Evolutionary conservation across 2,329 filamentous ascomycete genomes (phyloP), one percentile per base, ranked within the genome.

Genomic region (Magnaporthales sp.): DNA sequence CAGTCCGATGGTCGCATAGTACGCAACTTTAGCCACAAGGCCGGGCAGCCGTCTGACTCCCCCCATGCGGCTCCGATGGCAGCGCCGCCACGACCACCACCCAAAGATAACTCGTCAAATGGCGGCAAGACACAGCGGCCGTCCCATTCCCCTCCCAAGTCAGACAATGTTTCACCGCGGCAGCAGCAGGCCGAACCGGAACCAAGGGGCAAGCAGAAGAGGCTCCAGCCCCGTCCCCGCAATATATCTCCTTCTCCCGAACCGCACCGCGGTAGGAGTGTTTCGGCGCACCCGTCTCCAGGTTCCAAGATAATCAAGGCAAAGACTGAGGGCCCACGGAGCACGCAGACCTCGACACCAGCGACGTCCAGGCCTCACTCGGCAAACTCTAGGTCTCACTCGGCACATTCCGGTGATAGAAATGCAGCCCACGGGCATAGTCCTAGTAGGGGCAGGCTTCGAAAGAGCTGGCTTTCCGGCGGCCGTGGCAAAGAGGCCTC

Each of bases 401-500:
- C 74, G 64, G 77, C 70, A 56, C 65, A 72, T 31, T 73, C 78
- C 8, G 77, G 76, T 66, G 77, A 76, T n/a, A 70, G 24, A 58
- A 22, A 26, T n/a, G 13, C 54, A 9, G 54, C 15, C 6, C 22
- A 67, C 24, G 81, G 76, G 68, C 80, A 80, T 64, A 84, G 81
- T 68, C 81, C 80, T 1, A 75, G 74, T 9, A 73, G 71, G 13
- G 79, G 79, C n/a, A 78, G 80, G 38, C 67, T 82, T n/a, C 79
- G 83, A 30, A 80, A 78, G 72, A 86, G 82, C 70, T 87, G 83
- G 83, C 75, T 87, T 62, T 81, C 82, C 0, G 83, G 83, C 15
- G 77, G 76, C 26, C 75, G 83, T 67, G 84, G 83, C 31, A 80
- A 84, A 64, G 83, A 84, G 13, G 81, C 80, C 67, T 86, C 85